Conservation (phyloP, 2,329 filamentous ascomycete genomes). For the Stromatinia cepivora region DNA sequence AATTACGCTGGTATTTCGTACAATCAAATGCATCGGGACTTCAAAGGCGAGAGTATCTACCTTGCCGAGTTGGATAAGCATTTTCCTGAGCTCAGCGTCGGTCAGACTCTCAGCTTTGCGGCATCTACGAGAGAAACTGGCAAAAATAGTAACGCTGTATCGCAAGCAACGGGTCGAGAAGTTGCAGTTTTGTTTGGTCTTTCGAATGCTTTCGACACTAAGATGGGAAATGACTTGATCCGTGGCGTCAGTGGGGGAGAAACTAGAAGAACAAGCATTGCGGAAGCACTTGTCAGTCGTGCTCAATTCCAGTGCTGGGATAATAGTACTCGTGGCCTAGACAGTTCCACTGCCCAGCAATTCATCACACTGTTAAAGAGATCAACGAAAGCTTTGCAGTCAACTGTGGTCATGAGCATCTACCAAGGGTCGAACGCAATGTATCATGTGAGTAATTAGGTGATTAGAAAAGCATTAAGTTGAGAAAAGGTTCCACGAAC, state of each 20-base stretch:
- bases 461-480: conserved; percentile 61
- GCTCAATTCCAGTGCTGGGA: conserved; percentile 72
- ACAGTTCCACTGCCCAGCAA: conserved; percentile 65
- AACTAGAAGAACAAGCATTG: conserved; percentile 76
- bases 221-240: conserved; percentile 71
- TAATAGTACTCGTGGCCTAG: conserved; percentile 70
- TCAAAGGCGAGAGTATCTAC: conserved; percentile 51
- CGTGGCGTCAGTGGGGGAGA: conserved; percentile 67
- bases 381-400: too few species aligned
- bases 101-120: conserved; percentile 70
- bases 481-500: conserved; percentile 63
- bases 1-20: conserved; percentile 55
- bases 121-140: conserved; percentile 52
- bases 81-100: conserved; percentile 71
- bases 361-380: too few species aligned
- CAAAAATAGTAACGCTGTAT: not conserved
- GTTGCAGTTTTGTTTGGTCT: conserved; percentile 71
- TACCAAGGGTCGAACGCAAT: too few species aligned
- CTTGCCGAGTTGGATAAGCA: conserved; percentile 70
- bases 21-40: conserved; percentile 49
- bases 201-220: conserved; percentile 67
- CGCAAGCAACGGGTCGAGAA: conserved; percentile 46
- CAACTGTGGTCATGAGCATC: too few species aligned
- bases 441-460: too few species aligned
- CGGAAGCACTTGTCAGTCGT: conserved; percentile 62